Conservation (phyloP, 768 basidiomycete species). For the Auriscalpium vulgare region DNA sequence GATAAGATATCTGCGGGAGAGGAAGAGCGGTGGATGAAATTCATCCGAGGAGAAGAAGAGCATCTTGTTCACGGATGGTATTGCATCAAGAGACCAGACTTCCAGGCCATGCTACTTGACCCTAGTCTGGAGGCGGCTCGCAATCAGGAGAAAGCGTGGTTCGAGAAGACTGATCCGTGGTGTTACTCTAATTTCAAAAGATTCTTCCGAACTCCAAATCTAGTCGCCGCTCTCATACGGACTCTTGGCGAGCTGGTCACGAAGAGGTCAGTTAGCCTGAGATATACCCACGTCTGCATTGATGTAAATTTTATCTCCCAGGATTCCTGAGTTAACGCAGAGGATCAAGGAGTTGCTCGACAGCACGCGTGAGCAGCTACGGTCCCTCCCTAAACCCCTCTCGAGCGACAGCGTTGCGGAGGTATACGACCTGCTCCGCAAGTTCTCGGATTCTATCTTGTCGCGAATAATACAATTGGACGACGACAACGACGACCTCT, state of each 20-base stretch:
- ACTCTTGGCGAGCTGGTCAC: background rate
- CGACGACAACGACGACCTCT: slow-evolving; percentile 30
- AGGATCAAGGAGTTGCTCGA: slow-evolving; percentile 38
- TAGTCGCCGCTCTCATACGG: background rate
- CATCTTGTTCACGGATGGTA: slow-evolving; percentile 5
- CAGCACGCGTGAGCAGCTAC: slow-evolving; percentile 19
- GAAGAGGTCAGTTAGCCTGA: background rate
- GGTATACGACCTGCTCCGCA: slow-evolving; percentile 36
- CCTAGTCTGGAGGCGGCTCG: too few relatives aligned
- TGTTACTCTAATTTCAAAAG: too few relatives aligned
- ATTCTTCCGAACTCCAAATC: too few relatives aligned
- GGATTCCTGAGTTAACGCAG: slow-evolving; percentile 49
- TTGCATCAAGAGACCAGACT: slow-evolving; percentile 8
- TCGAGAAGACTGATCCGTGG: too few relatives aligned
- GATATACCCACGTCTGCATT: background rate
- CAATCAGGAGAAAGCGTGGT: too few relatives aligned
- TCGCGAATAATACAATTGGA: slow-evolving; percentile 34
- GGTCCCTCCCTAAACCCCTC: slow-evolving; percentile 38
- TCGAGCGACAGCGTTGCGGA: slow-evolving; percentile 47
- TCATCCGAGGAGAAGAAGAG: background rate
- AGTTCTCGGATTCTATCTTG: slow-evolving; percentile 35
- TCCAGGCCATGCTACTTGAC: background rate
- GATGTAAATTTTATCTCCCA: slow-evolving; percentile 17
- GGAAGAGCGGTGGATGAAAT: slow-evolving; percentile 16
- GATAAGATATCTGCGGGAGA: slow-evolving; percentile 18